Conservation (phyloP, 768 basidiomycete genomes). For the Pisolithus marmoratus region DNA sequence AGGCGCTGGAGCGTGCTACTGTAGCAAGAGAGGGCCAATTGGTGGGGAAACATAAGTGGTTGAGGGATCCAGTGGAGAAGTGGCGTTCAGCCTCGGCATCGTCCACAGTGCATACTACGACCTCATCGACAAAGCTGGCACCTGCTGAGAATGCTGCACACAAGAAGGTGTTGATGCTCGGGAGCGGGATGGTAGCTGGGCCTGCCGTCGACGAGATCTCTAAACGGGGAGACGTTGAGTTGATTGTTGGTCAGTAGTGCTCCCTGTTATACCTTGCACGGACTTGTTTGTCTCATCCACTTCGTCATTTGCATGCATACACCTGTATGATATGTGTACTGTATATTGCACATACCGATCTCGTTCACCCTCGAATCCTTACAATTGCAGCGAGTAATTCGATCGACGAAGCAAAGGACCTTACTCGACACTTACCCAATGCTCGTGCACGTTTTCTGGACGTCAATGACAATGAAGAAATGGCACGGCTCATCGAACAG, state of each 20-base stretch:
- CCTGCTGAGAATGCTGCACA: background rate
- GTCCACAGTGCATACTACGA: background rate
- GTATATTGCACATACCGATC: background rate
- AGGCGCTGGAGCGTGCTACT: conserved; percentile 63
- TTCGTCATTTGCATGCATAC: background rate
- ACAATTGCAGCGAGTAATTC: conserved; percentile 64
- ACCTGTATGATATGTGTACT: background rate
- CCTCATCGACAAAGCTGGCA: background rate
- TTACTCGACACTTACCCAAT: conserved; percentile 40
- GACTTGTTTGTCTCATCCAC: background rate
- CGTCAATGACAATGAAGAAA: conserved; percentile 41
- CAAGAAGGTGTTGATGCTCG: conserved; percentile 73
- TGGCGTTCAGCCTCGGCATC: conserved; percentile 26
- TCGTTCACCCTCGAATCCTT: background rate
- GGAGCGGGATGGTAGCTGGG: conserved; percentile 94
- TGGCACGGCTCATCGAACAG: conserved; percentile 48
- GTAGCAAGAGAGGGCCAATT: conserved; percentile 60
- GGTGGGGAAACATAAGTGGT: conserved; percentile 48
- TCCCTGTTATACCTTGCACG: no score
- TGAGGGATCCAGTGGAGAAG: conserved; percentile 45
- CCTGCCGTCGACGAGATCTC: conserved; percentile 78
- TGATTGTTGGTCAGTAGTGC: conserved; percentile 66
- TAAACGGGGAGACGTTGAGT: conserved; percentile 52
- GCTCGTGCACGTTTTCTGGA: conserved; percentile 57
- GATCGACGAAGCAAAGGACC: conserved; percentile 45